These are phyloP conservation scores for Skeletonema costatum DNA, from an alignment of 108 stramenopile genomes.

Conservation along the genomic window DNA sequence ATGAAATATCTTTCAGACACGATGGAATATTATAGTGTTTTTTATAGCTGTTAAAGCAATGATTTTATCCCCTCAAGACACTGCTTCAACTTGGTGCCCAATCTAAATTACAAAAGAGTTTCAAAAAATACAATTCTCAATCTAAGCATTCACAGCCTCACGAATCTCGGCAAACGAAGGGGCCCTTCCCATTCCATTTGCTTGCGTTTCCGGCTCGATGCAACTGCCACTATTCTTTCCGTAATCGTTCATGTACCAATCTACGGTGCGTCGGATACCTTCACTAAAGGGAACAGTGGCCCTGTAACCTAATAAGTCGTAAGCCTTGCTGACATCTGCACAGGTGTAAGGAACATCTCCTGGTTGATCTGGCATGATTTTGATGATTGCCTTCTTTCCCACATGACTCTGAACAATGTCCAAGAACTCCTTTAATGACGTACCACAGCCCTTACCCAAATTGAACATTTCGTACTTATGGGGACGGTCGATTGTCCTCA, in stretches of 20 bases:
- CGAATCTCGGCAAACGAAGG: constrained; percentile 51
- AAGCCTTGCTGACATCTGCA: constrained; percentile 94
- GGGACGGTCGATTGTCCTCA: constrained; percentile 93
- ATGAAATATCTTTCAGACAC: too few species aligned
- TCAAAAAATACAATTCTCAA: not conserved
- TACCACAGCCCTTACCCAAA: constrained; percentile 94
- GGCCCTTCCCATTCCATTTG: constrained; percentile 78
- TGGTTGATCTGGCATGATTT: constrained; percentile 94
- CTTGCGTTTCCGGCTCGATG: constrained; percentile 75
- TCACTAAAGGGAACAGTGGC: constrained; percentile 92
- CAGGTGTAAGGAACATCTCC: constrained; percentile 99
- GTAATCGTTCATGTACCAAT: constrained; percentile 89
- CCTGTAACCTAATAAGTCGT: constrained; percentile 87
- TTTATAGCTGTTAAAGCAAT: not conserved
- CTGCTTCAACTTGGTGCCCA: not conserved
- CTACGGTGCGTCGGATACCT: constrained; percentile 91
- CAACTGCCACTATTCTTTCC: constrained; percentile 47
- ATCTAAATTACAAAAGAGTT: not conserved
- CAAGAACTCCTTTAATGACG: constrained; percentile 92
- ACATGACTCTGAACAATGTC: constrained; percentile 86
- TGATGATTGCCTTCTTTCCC: constrained; percentile 88
- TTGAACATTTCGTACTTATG: constrained; percentile 96
- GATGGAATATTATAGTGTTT: too few species aligned
- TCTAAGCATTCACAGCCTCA: not conserved
- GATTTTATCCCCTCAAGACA: not conserved